Percentiles rank a stretch among this genome's conserved stretches.
Evolutionary conservation across 208 protist species (phyloP).

Genomic region (Leishmania arabica): DNA sequence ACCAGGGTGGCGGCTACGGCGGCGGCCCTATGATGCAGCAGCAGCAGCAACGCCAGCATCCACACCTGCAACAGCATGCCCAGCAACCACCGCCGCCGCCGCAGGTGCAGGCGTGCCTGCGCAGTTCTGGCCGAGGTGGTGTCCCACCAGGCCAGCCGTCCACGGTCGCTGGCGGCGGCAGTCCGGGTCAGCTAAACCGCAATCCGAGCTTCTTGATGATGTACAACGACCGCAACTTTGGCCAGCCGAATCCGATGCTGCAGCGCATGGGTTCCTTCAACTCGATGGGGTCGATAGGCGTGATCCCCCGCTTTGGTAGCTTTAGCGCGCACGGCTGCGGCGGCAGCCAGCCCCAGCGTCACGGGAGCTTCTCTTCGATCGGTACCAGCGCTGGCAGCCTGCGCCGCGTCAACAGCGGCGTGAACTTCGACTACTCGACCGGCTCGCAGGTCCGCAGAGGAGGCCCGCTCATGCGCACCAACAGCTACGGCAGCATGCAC

Average conservation of each 20-base stretch:
- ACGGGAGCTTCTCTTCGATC: conserved; percentile 20
- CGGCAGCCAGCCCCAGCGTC: background rate
- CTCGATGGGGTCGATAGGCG: conserved; percentile 6
- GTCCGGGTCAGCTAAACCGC: conserved; percentile 3
- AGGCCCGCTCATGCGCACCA: conserved; percentile 12
- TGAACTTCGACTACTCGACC: conserved; percentile 34
- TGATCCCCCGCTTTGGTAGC: conserved; percentile 19
- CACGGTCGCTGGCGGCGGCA: background rate
- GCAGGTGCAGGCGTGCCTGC: background rate
- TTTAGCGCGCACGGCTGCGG: background rate
- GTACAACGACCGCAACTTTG: conserved; percentile 24
- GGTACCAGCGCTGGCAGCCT: conserved; percentile 26
- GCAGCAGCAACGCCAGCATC: conserved; percentile 11
- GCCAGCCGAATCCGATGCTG: conserved; percentile 5
- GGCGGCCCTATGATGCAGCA: conserved; percentile 15
- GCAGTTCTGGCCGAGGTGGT: background rate
- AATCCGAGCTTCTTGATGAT: conserved; percentile 34
- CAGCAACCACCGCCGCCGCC: background rate
- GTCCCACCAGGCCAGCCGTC: background rate
- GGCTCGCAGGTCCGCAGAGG: conserved; percentile 17
- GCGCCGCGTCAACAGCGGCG: conserved; percentile 39
- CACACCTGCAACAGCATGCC: conserved; percentile 6
- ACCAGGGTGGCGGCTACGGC: conserved; percentile 13
- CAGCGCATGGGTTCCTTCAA: conserved; percentile 15
- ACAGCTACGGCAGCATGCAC: conserved; percentile 25